These are phyloP conservation scores for Debaryomycetaceae sp. DNA, from an alignment of 1,139 yeast species.

Conservation along the genomic window DNA sequence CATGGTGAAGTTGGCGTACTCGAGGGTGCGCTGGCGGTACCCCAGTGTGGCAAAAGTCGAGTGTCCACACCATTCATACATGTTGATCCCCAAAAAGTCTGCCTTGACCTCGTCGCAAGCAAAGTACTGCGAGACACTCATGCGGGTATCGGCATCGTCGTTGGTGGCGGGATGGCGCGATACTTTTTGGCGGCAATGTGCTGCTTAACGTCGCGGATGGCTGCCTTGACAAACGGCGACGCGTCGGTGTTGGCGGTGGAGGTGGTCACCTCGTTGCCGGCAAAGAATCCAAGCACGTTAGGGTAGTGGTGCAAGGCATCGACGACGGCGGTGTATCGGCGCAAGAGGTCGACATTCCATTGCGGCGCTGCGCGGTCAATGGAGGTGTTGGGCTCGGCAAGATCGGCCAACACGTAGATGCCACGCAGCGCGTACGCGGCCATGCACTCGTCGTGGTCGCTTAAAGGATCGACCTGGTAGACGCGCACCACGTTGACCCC, in stretches of 20 bases:
- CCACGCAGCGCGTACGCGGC: conserved; percentile 48
- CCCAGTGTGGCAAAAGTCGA: conserved; percentile 55
- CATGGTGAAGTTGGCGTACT: conserved; percentile 42
- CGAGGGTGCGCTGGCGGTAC: conserved; percentile 49
- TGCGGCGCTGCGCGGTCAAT: conserved; percentile 45
- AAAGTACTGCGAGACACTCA: conserved; percentile 43
- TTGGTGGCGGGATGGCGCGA: conserved; percentile 56
- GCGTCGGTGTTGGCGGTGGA: conserved; percentile 44
- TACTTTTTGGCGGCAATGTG: conserved; percentile 41
- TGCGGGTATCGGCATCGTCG: conserved; percentile 52
- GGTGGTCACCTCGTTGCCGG: conserved; percentile 60
- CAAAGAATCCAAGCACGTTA: conserved; percentile 54
- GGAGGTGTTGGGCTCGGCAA: conserved; percentile 51
- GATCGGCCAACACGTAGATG: conserved; percentile 51
- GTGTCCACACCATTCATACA: conserved; percentile 69
- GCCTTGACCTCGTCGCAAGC: conserved; percentile 38
- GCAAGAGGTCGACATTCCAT: conserved; percentile 38
- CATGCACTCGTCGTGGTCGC: conserved; percentile 54
- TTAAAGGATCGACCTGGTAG: conserved; percentile 48
- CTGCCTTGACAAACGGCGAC: conserved; percentile 60
- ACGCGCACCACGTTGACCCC: conserved; percentile 54
- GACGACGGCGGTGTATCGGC: conserved; percentile 44
- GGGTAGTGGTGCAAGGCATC: conserved; percentile 45
- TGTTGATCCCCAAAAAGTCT: conserved; percentile 58
- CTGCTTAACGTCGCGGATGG: conserved; percentile 51